Conservation (phyloP, 1,284 basidiomycete genomes). For the Cryptococcus sp. region DNA sequence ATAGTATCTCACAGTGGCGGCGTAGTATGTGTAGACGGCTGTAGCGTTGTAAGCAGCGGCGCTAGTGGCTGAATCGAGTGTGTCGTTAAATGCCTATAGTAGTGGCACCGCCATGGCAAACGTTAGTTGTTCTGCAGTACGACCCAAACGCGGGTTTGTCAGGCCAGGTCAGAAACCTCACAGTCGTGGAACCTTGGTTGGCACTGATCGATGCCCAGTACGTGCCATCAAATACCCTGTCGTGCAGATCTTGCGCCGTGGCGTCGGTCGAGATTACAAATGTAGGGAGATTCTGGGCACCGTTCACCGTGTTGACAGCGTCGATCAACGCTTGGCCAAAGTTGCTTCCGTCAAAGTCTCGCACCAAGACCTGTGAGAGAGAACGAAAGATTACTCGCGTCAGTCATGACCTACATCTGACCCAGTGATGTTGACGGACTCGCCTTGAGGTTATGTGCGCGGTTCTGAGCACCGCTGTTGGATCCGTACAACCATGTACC, state of each 20-base stretch:
- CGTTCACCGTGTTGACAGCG: background rate
- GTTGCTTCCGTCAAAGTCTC: background rate
- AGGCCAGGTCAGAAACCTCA: background rate
- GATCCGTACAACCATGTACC: too few species aligned
- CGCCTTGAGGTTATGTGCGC: too few species aligned
- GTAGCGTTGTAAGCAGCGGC: background rate
- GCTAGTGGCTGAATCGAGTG: background rate
- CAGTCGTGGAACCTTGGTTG: background rate
- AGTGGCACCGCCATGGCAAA: too few species aligned
- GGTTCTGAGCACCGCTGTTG: too few species aligned
- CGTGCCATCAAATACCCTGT: background rate
- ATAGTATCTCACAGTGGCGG: conserved; percentile 3
- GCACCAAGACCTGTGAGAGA: background rate
- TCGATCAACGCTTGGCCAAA: background rate
- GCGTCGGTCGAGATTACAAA: background rate
- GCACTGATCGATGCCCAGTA: background rate
- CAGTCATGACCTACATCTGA: too few species aligned
- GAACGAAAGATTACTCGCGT: too few species aligned
- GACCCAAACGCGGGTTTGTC: background rate
- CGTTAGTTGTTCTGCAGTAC: too few species aligned
- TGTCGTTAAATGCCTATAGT: too few species aligned
- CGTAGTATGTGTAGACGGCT: background rate
- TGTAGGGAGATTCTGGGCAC: background rate
- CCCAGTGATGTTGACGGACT: too few species aligned
- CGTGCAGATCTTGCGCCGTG: background rate